These are phyloP conservation scores for Xylaria sp. DNA, from an alignment of 2,329 filamentous ascomycete species.

Conservation along the genomic window DNA sequence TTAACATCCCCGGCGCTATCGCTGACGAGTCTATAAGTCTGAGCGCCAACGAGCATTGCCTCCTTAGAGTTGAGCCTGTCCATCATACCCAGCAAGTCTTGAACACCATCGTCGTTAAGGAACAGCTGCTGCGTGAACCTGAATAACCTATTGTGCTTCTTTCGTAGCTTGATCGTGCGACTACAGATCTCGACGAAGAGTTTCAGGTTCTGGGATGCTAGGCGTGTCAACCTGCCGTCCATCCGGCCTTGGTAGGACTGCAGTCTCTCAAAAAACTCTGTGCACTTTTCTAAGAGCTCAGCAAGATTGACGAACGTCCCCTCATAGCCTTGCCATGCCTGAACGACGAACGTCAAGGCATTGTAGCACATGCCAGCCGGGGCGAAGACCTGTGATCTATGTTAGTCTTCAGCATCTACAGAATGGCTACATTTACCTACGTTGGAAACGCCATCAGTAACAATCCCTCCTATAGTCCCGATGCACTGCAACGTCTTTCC, in stretches of 20 bases:
- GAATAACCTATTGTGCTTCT: slow-evolving; percentile 39
- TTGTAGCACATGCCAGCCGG: slow-evolving; percentile 44
- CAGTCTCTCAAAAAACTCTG: slow-evolving; percentile 43
- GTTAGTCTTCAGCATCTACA: slow-evolving; percentile 3
- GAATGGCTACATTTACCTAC: slow-evolving; percentile 11
- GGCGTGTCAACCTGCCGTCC: slow-evolving; percentile 41
- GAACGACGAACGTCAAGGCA: slow-evolving; percentile 46
- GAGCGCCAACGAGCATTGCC: slow-evolving; percentile 41
- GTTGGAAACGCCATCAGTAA: slow-evolving; percentile 39
- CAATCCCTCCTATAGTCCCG: slow-evolving; percentile 43
- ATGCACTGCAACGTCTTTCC: slow-evolving; percentile 43
- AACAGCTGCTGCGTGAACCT: slow-evolving; percentile 44
- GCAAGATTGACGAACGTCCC: slow-evolving; percentile 44
- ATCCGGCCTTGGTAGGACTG: slow-evolving; percentile 42
- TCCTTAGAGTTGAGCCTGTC: slow-evolving; percentile 44
- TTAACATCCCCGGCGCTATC: slow-evolving; percentile 41
- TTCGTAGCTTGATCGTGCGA: slow-evolving; percentile 39
- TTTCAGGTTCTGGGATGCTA: slow-evolving; percentile 45
- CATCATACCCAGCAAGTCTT: slow-evolving; percentile 42
- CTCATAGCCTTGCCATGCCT: slow-evolving; percentile 45
- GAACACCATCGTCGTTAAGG: slow-evolving; percentile 44
- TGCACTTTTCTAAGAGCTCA: slow-evolving; percentile 42
- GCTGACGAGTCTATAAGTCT: slow-evolving; percentile 43
- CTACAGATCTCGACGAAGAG: slow-evolving; percentile 46
- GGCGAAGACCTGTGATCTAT: slow-evolving; percentile 39